A percentile compares a stretch with the other conserved stretches of the same genome.
Evolutionary conservation across 169 alveolate species (phyloP).

Genomic region (Besnoitia besnoiti): DNA sequence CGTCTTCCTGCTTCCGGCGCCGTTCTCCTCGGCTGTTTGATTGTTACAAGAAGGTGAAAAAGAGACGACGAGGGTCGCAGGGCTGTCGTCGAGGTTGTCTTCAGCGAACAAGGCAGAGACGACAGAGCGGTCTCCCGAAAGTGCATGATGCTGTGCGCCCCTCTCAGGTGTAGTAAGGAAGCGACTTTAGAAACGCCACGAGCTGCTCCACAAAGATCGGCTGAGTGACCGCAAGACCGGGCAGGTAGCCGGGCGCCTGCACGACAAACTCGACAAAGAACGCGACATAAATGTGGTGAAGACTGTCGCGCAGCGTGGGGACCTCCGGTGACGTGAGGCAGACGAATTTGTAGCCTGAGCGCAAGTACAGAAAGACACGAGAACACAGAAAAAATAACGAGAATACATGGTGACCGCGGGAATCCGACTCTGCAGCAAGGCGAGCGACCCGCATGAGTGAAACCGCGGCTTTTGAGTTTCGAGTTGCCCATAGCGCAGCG

Average conservation of each 20-base stretch:
- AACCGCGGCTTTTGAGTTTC: too few species aligned
- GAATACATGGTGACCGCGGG: neutral
- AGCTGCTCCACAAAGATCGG: constrained; percentile 43
- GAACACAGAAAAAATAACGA: neutral
- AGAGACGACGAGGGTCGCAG: too few species aligned
- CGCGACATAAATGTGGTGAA: constrained; percentile 40
- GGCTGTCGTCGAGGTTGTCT: too few species aligned
- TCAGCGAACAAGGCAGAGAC: too few species aligned
- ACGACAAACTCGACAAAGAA: constrained; percentile 48
- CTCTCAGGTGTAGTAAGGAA: constrained; percentile 20
- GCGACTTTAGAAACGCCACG: constrained; percentile 9
- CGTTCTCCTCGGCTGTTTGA: too few species aligned
- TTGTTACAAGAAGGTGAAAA: too few species aligned
- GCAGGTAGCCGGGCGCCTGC: constrained; percentile 33
- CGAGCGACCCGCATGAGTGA: too few species aligned
- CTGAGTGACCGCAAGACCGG: constrained; percentile 9
- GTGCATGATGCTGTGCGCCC: too few species aligned
- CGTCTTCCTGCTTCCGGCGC: too few species aligned
- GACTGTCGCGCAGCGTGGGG: constrained; percentile 26
- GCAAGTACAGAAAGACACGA: neutral
- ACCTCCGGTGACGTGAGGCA: constrained; percentile 67
- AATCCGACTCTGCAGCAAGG: too few species aligned
- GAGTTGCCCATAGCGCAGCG: neutral
- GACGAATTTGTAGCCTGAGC: constrained; percentile 63
- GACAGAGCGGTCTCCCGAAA: too few species aligned